Conservation (phyloP, 306 rosid genomes). For the Erythrophleum fordii region DNA sequence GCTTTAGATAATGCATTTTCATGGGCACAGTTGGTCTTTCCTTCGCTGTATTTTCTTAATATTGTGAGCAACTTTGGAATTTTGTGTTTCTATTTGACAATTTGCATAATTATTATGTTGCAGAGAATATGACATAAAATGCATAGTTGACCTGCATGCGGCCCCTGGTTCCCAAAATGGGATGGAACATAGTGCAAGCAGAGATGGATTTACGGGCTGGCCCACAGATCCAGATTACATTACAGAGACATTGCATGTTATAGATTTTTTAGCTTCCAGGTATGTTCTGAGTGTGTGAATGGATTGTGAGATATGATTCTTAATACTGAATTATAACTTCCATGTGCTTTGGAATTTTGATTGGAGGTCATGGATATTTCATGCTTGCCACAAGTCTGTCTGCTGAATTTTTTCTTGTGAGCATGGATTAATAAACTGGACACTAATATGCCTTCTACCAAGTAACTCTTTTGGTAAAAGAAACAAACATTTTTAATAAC, state of each 20-base stretch:
- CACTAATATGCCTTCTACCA: conserved; percentile 1
- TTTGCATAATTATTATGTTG: conserved; percentile 38
- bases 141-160: conserved; percentile 94
- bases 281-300: conserved; percentile 39
- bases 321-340: background rate
- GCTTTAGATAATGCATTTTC: conserved; percentile 92
- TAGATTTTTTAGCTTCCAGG: conserved; percentile 87
- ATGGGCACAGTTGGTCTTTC: conserved; percentile 89
- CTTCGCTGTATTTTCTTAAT: conserved; percentile 32
- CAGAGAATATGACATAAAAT: conserved; percentile 76
- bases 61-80: conserved; percentile 27
- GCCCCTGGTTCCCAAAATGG: conserved; percentile 97
- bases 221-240: conserved; percentile 61
- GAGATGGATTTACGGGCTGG: conserved; percentile 86
- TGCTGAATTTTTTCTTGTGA: conserved; percentile 2
- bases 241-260: conserved; percentile 69
- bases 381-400: background rate
- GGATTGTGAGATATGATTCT: conserved; percentile 27
- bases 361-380: conserved; percentile 2
- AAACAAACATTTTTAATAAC: background rate
- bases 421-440: conserved; percentile 2
- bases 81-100: conserved; percentile 31
- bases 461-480: background rate
- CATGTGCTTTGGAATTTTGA: background rate
- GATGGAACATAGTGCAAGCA: conserved; percentile 92